These are phyloP conservation scores for Pulveroboletus sp. DNA, from an alignment of 768 basidiomycete genomes.

Conservation along the genomic window DNA sequence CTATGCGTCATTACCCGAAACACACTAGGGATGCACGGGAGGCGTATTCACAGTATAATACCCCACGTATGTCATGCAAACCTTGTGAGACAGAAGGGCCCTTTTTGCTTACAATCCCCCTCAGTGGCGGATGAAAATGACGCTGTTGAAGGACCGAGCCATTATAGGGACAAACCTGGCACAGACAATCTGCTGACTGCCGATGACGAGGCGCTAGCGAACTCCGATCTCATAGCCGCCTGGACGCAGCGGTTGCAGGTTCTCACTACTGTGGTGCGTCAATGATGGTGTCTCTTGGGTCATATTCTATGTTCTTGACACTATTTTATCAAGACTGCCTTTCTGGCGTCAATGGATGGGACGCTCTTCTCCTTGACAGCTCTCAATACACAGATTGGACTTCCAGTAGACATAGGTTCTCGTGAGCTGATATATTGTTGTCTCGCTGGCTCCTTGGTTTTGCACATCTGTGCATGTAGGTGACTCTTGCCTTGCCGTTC, in stretches of 20 bases:
- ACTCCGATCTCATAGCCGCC: constrained; percentile 17
- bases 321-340: constrained; percentile 23
- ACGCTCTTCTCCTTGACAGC: constrained; percentile 24
- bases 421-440: constrained; percentile 27
- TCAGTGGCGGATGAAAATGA: constrained; percentile 2
- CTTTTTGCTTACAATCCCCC: neutral
- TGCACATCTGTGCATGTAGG: constrained; percentile 29
- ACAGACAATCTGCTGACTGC: neutral
- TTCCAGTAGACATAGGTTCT: neutral
- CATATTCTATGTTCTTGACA: neutral
- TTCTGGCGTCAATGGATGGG: constrained; percentile 27
- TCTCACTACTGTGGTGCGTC: constrained; percentile 27
- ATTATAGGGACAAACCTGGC: neutral
- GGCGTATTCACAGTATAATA: constrained; percentile 2
- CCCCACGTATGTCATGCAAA: constrained; percentile 14
- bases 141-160: constrained; percentile 5
- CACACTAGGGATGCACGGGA: neutral
- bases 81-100: neutral
- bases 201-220: constrained; percentile 7
- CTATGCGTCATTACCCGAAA: constrained; percentile 1
- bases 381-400: constrained; percentile 18
- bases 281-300: neutral
- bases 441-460: constrained; percentile 28
- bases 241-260: constrained; percentile 28
- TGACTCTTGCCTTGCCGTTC: neutral